These are phyloP conservation scores for Hymenochaete sp. DNA, from an alignment of 1,284 basidiomycete genomes.

Conservation along the genomic window DNA sequence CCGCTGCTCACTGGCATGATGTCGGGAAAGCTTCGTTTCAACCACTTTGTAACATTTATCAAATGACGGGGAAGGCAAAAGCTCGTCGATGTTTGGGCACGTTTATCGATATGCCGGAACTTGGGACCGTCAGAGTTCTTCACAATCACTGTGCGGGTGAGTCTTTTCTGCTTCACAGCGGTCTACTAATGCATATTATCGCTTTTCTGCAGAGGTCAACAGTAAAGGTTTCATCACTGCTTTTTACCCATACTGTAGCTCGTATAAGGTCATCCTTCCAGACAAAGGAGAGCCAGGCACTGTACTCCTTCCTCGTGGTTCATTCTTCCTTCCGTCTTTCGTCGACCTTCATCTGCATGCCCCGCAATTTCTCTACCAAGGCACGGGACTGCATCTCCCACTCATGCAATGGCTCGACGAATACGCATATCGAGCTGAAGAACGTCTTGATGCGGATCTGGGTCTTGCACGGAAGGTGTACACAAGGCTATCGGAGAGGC, in stretches of 20 bases:
- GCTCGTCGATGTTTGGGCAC: slow-evolving; percentile 9
- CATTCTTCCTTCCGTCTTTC: slow-evolving; percentile 70
- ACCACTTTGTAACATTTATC: no score
- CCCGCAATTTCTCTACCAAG: slow-evolving; percentile 80
- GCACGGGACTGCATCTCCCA: slow-evolving; percentile 74
- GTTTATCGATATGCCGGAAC: slow-evolving; percentile 14
- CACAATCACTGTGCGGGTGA: slow-evolving; percentile 11
- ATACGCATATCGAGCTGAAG: slow-evolving; percentile 74
- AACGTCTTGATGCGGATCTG: slow-evolving; percentile 56
- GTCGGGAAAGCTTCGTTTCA: no score
- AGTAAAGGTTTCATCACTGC: slow-evolving; percentile 16
- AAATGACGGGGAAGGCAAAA: no score
- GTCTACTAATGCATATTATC: not conserved
- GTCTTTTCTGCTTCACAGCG: not conserved
- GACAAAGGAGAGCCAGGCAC: slow-evolving; percentile 10
- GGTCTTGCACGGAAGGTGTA: slow-evolving; percentile 60
- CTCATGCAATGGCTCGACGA: slow-evolving; percentile 76
- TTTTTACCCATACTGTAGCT: not conserved
- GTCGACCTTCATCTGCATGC: slow-evolving; percentile 79
- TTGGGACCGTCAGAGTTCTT: slow-evolving; percentile 11
- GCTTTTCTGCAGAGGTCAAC: slow-evolving; percentile 9
- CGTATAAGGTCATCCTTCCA: slow-evolving; percentile 4
- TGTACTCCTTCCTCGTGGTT: slow-evolving; percentile 33
- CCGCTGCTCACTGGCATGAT: no score
- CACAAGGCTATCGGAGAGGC: slow-evolving; percentile 46